Evolutionary conservation across 176 grass and related monocot species (phyloP).

Genomic region (Rhynchospora tenuis): DNA sequence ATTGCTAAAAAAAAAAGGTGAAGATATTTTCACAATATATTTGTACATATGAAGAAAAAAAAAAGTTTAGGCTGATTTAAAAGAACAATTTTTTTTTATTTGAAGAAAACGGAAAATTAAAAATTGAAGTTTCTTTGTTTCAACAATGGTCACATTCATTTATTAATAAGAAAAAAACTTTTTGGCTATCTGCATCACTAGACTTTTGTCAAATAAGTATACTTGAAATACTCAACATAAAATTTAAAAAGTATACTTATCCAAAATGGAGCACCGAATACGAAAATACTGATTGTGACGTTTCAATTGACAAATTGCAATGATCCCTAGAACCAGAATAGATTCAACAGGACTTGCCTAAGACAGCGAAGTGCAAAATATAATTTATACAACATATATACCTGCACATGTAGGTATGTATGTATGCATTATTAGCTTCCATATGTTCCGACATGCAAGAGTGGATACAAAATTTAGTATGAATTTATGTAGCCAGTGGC

Average conservation of each 20-base stretch:
- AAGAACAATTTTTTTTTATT: no score
- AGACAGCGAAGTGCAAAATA: not conserved
- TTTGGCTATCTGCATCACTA: not conserved
- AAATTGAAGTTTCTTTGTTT: not conserved
- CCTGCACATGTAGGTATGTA: not conserved
- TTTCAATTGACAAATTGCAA: not conserved
- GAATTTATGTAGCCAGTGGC: not conserved
- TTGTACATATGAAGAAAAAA: no score
- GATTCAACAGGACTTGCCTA: not conserved
- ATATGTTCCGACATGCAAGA: not conserved
- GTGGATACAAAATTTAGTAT: not conserved
- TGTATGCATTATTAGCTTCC: not conserved
- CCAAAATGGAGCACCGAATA: not conserved
- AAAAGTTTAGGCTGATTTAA: no score
- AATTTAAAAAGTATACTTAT: not conserved
- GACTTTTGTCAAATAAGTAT: not conserved
- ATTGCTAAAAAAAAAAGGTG: no score
- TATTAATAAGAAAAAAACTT: not conserved
- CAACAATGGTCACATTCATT: not conserved
- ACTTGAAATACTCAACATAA: not conserved
- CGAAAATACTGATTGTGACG: not conserved
- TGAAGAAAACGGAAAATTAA: not conserved
- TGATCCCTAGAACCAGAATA: not conserved
- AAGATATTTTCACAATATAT: no score
- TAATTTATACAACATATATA: not conserved